Conservation (phyloP, 345 rosid species). For the Rhodamnia rubescens region DNA sequence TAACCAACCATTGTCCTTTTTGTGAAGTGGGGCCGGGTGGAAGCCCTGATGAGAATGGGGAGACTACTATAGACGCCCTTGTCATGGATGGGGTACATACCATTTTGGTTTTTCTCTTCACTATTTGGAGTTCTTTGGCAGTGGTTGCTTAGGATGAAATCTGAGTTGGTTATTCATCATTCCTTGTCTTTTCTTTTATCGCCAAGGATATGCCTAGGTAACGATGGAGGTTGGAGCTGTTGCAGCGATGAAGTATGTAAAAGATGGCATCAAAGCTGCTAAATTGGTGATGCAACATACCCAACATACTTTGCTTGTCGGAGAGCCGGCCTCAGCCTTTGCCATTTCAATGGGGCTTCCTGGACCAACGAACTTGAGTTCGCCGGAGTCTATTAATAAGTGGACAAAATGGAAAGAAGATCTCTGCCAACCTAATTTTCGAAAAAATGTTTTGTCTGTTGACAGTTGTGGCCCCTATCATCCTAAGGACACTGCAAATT, state of each 20-base stretch:
- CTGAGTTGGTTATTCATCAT: neutral
- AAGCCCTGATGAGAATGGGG: constrained; percentile 94
- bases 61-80: constrained; percentile 85
- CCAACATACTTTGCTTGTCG: constrained; percentile 72
- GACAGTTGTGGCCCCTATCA: constrained; percentile 75
- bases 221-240: constrained; percentile 99
- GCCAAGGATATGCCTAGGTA: constrained; percentile 55
- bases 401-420: constrained; percentile 75
- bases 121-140: neutral
- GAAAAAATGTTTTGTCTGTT: constrained; percentile 63
- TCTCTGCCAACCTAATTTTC: constrained; percentile 68
- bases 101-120: neutral
- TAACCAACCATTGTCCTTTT: neutral
- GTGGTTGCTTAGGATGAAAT: neutral
- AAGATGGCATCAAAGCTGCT: constrained; percentile 93
- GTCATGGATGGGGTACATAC: constrained; percentile 81
- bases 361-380: constrained; percentile 81
- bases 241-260: constrained; percentile 91
- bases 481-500: constrained; percentile 12
- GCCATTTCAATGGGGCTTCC: constrained; percentile 92
- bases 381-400: constrained; percentile 58
- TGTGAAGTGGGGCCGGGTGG: constrained; percentile 91
- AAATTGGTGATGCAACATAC: constrained; percentile 71
- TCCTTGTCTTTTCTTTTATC: constrained; percentile 5
- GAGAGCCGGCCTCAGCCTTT: constrained; percentile 76